Conservation (phyloP, 2,329 filamentous ascomycete species). For the Coniochaeta pulveracea region DNA sequence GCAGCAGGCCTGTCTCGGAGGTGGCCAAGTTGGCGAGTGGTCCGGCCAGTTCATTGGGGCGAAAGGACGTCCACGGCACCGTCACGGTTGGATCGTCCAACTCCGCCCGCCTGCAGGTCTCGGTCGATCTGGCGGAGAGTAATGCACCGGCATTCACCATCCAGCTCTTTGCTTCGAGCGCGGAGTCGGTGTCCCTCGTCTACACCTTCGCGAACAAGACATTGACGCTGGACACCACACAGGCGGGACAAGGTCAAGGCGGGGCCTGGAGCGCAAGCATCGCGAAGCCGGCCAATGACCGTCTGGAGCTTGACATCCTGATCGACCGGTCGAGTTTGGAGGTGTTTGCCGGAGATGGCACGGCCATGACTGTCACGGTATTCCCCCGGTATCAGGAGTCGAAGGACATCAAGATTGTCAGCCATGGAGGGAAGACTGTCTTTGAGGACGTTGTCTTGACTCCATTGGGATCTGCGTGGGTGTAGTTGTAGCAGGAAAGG, state of each 20-base stretch:
- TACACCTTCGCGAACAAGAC: slow-evolving; percentile 11
- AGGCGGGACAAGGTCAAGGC: slow-evolving; percentile 17
- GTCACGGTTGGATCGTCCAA: slow-evolving; percentile 12
- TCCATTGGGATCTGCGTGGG: slow-evolving; percentile 1
- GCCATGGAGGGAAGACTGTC: background rate
- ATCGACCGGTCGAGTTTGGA: slow-evolving; percentile 17
- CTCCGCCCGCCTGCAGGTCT: slow-evolving; percentile 14
- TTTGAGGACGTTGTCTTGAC: background rate
- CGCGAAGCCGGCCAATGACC: slow-evolving; percentile 8
- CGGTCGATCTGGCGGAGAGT: slow-evolving; percentile 12
- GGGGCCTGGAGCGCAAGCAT: slow-evolving; percentile 16
- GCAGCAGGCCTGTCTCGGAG: slow-evolving; percentile 14
- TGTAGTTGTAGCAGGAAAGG: too few species aligned
- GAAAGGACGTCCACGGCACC: slow-evolving; percentile 8
- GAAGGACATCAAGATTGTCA: slow-evolving; percentile 12
- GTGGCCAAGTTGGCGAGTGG: slow-evolving; percentile 13
- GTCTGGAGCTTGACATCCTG: slow-evolving; percentile 17
- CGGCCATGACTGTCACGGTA: slow-evolving; percentile 15
- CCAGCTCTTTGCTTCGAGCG: slow-evolving; percentile 13
- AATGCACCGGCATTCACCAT: slow-evolving; percentile 15
- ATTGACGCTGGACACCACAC: slow-evolving; percentile 17
- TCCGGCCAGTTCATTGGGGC: slow-evolving; percentile 8
- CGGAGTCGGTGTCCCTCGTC: slow-evolving; percentile 13
- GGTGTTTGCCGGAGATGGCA: slow-evolving; percentile 17
- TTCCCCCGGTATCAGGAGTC: slow-evolving; percentile 16